phyloP scores from a whole-genome alignment of 805 yeast genomes.

The Suhomyces sp. region DNA sequence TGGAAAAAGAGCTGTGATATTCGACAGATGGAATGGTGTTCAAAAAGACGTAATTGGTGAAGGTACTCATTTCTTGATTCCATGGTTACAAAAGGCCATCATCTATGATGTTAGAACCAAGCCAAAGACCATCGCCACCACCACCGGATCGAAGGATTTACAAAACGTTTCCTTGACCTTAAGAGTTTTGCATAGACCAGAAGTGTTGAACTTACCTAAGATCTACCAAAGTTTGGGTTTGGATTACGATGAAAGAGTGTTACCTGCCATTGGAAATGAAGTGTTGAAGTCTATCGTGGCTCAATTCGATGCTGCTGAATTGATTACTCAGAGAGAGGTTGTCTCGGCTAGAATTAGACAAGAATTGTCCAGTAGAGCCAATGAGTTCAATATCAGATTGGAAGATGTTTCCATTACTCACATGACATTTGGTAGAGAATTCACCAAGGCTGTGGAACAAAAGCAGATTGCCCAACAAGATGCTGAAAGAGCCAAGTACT shows the following conservation, averaged over 20 bases:
- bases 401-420: slow-evolving; percentile 98
- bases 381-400: slow-evolving; percentile 83
- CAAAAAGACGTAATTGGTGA: slow-evolving; percentile 88
- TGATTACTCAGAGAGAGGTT: slow-evolving; percentile 94
- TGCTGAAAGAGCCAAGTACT: slow-evolving; percentile 92
- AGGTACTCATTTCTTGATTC: slow-evolving; percentile 93
- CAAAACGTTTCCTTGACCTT: slow-evolving; percentile 93
- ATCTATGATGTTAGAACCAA: slow-evolving; percentile 92
- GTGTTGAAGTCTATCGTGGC: slow-evolving; percentile 88
- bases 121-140: slow-evolving; percentile 89
- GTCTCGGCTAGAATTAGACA: slow-evolving; percentile 86
- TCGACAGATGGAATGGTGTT: slow-evolving; percentile 89
- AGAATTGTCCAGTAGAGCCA: slow-evolving; percentile 80
- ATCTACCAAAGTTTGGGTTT: slow-evolving; percentile 90
- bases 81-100: slow-evolving; percentile 94
- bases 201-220: slow-evolving; percentile 72
- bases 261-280: slow-evolving; percentile 92
- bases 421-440: slow-evolving; percentile 94
- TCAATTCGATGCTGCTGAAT: slow-evolving; percentile 93
- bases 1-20: slow-evolving; percentile 92
- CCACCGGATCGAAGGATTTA: slow-evolving; percentile 95
- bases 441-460: slow-evolving; percentile 97
- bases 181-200: slow-evolving; percentile 93
- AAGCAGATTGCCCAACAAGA: slow-evolving; percentile 99
- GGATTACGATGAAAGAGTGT: slow-evolving; percentile 92